Percentiles rank a stretch among this genome's conserved stretches.
These are phyloP conservation scores for Globisporangium paroecandrum DNA, from an alignment of 352 stramenopile species.

Conservation along the genomic window DNA sequence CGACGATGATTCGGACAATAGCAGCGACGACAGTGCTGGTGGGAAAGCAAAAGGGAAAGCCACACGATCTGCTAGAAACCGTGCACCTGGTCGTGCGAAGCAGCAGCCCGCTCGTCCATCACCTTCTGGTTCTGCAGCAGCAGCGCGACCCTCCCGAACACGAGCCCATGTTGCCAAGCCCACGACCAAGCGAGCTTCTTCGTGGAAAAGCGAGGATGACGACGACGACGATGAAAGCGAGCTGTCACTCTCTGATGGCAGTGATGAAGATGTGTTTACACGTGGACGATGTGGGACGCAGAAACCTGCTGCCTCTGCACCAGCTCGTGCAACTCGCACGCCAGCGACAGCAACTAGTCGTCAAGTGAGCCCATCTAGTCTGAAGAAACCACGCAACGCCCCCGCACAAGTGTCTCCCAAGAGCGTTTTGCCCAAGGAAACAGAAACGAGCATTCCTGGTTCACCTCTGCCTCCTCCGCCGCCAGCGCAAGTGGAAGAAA, in stretches of 20 bases:
- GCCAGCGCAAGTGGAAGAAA: conserved; percentile 20
- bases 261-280: conserved; percentile 6
- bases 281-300: conserved; percentile 6
- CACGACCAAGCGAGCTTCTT: background rate
- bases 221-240: conserved; percentile 12
- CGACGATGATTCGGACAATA: conserved; percentile 32
- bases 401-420: conserved; percentile 10
- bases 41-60: conserved; percentile 24
- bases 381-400: background rate
- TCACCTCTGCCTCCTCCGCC: conserved; percentile 28
- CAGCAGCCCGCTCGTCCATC: conserved; percentile 19
- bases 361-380: background rate
- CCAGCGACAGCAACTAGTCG: background rate
- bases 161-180: conserved; percentile 6
- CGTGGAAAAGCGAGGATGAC: conserved; percentile 19
- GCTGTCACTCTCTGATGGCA: conserved; percentile 4
- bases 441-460: conserved; percentile 5
- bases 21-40: conserved; percentile 29
- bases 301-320: background rate
- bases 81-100: conserved; percentile 18
- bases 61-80: conserved; percentile 21
- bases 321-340: conserved; percentile 2
- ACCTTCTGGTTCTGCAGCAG: background rate
- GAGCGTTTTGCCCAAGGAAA: background rate
- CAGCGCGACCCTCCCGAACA: conserved; percentile 12